Percentiles rank a stretch among this genome's conserved stretches.
Conservation (phyloP, 1,284 basidiomycete species). For the Heterobasidion parviporum region DNA sequence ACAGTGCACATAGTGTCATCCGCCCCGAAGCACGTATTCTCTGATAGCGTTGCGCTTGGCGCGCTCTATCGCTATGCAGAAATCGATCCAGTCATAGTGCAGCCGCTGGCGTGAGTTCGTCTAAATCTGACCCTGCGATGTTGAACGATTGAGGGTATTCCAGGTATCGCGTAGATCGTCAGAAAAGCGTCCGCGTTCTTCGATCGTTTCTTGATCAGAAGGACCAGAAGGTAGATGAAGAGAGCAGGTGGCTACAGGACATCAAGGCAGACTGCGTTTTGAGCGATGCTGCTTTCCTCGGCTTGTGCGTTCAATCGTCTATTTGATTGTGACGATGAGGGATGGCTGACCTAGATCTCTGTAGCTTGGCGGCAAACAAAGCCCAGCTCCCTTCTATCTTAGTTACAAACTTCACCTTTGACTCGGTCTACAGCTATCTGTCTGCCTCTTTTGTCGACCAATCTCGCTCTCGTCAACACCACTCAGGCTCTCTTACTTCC, state of each 20-base stretch:
- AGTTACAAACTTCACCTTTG: conserved; percentile 77
- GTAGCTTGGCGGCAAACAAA: conserved; percentile 57
- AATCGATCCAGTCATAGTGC: conserved; percentile 67
- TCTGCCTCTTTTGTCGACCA: conserved; percentile 39
- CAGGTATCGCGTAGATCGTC: conserved; percentile 64
- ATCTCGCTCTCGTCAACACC: conserved; percentile 12
- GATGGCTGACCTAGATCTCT: background rate
- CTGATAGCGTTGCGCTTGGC: conserved; percentile 48
- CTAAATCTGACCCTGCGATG: background rate
- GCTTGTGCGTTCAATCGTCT: conserved; percentile 42
- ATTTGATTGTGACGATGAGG: background rate
- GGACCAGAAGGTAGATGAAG: conserved; percentile 44
- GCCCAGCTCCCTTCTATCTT: conserved; percentile 60
- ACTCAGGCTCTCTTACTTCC: conserved; percentile 5
- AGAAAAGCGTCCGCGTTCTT: conserved; percentile 57
- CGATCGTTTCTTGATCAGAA: conserved; percentile 49
- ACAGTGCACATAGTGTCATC: conserved; percentile 57
- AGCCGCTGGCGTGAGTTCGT: conserved; percentile 54
- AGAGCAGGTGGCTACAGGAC: conserved; percentile 48
- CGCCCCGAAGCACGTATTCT: conserved; percentile 58
- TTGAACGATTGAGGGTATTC: background rate
- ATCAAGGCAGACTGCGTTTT: conserved; percentile 53
- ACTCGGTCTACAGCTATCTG: conserved; percentile 74
- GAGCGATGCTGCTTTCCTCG: conserved; percentile 72
- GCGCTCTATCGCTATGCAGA: conserved; percentile 57